Conservation (phyloP, 192 early-diverging fungal species). For the Glomus cerebriforme region DNA sequence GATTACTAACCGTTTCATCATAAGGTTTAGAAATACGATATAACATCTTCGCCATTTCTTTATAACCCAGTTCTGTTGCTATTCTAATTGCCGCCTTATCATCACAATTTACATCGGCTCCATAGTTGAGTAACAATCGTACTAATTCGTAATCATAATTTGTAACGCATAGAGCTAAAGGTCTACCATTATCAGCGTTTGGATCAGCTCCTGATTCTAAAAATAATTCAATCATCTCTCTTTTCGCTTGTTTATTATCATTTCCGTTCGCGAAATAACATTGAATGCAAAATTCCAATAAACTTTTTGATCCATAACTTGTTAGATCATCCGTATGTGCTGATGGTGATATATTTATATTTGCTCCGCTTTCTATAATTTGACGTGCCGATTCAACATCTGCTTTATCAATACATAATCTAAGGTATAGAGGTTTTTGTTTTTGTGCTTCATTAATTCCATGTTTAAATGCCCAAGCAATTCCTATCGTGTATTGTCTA, state of each 20-base stretch:
- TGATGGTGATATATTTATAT: constrained; percentile 30
- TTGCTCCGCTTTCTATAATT: constrained; percentile 14
- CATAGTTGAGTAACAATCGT: not conserved
- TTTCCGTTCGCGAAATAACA: constrained; percentile 20
- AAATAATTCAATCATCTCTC: constrained; percentile 15
- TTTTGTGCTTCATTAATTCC: constrained; percentile 25
- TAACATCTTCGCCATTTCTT: constrained; percentile 28
- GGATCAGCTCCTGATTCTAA: constrained; percentile 22
- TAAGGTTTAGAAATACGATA: constrained; percentile 6
- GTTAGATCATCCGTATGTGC: not conserved
- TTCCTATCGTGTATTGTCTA: constrained; percentile 19
- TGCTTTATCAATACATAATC: constrained; percentile 32
- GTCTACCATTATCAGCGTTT: constrained; percentile 29
- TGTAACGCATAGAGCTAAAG: constrained; percentile 13
- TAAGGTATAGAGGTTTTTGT: constrained; percentile 23
- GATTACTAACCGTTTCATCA: too few species aligned
- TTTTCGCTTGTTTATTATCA: constrained; percentile 12
- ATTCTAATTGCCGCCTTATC: constrained; percentile 5
- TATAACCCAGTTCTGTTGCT: constrained; percentile 26
- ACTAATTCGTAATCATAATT: constrained; percentile 23
- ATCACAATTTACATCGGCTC: constrained; percentile 6
- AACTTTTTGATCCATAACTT: constrained; percentile 19
- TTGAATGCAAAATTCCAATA: constrained; percentile 32
- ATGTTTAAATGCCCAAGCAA: constrained; percentile 30
- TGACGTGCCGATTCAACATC: constrained; percentile 19